Conservation (phyloP, 2,329 filamentous ascomycete species). For the Xylaria arbuscula region DNA sequence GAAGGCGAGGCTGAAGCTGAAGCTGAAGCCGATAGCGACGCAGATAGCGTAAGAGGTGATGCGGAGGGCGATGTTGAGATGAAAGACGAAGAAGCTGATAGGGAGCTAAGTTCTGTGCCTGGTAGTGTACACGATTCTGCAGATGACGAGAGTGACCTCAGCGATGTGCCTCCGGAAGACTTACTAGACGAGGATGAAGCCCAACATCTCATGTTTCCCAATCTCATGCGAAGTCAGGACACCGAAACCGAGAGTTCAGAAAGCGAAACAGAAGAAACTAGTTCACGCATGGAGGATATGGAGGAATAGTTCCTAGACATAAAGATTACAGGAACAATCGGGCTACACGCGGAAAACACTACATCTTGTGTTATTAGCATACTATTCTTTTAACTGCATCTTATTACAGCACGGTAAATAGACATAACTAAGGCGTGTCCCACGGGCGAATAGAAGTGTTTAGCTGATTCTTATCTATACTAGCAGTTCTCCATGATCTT, state of each 20-base stretch:
- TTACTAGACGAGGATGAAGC: slow-evolving; percentile 65
- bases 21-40: slow-evolving; percentile 48
- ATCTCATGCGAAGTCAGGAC: slow-evolving; percentile 51
- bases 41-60: slow-evolving; percentile 51
- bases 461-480: slow-evolving; percentile 5
- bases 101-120: slow-evolving; percentile 60
- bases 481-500: background rate
- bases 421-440: background rate
- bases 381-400: background rate
- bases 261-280: slow-evolving; percentile 26
- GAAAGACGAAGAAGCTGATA: slow-evolving; percentile 56
- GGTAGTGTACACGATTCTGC: slow-evolving; percentile 73
- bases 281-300: slow-evolving; percentile 30
- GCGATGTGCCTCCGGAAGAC: slow-evolving; percentile 66
- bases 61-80: slow-evolving; percentile 55
- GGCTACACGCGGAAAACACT: background rate
- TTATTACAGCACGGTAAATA: background rate
- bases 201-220: slow-evolving; percentile 64
- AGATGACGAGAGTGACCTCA: slow-evolving; percentile 76
- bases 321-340: background rate
- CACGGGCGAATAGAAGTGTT: background rate
- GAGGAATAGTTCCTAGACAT: slow-evolving; percentile 3
- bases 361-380: background rate
- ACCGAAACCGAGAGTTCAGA: slow-evolving; percentile 31
- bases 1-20: slow-evolving; percentile 37